Evolutionary conservation across 371 early-diverging fungal genomes (phyloP), one percentile per base, ranked within the genome.

Genomic region (Lichtheimia corymbifera): DNA sequence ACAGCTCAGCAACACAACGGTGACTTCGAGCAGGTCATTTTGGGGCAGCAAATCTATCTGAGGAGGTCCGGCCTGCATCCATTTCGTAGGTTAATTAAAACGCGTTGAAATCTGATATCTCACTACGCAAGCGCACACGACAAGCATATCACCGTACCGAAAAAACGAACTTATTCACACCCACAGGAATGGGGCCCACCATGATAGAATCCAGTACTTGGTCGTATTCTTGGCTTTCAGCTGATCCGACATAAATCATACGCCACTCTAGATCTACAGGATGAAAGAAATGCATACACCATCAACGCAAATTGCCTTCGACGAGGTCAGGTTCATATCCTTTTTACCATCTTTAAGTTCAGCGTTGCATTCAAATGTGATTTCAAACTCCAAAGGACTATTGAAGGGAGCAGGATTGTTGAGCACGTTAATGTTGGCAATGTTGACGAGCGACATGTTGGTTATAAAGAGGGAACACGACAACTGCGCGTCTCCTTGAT

Each of bases 171-270:
- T 92, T 93, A 84, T 91, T 94, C 40, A 95, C 81, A 41, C 98
- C 99, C n/a, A 94, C 88, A 25, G 99, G 99, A 18, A 97, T 88
- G 42, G 99, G 99, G 1, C 99, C 99, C 11, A 98, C 97, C 82
- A 93, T 86, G 56, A 98, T 91, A 53, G 90, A 89, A 68, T 98
- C 99, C 45, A 98, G 87, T 24, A 89, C 92, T 78, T 97, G 97
- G 76, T 98, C 99, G 54, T 90, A 83, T 55, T 87, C 80, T 57
- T 84, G 84, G 65, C 84, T 86, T 65, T 93, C 89, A 3, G 95
- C 90, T 3, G 93, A 91, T 27, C 96, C 93, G 7, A 97, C 97
- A 68, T 97, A 98, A 44, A 96, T 88, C 65, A 98, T 84, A 79
- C 93, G 94, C 89, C 95, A 98, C 71, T 98, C 97, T 41, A 98